phyloP scores from a whole-genome alignment of 2,329 filamentous ascomycete genomes.

The Blastomyces gilchristii region DNA sequence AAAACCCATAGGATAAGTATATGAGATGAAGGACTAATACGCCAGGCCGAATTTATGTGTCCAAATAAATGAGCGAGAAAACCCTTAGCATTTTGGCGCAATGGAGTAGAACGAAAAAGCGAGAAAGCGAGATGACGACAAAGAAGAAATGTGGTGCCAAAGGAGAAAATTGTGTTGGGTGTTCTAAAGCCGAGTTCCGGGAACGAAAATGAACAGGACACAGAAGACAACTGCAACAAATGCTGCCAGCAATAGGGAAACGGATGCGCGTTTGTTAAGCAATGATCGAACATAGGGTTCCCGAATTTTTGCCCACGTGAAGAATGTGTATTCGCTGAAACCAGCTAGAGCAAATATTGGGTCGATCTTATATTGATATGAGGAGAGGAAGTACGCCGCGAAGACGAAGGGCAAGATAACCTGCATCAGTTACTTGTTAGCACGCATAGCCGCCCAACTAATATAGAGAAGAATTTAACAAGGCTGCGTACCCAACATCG shows the following conservation, averaged over 20 bases:
- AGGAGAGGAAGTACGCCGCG: constrained; percentile 76
- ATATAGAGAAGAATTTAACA: constrained; percentile 2
- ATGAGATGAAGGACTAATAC: not conserved
- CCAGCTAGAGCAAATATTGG: constrained; percentile 81
- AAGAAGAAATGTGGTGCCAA: not conserved
- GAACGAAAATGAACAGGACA: constrained; percentile 87
- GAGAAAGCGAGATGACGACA: not conserved
- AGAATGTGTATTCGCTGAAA: constrained; percentile 91
- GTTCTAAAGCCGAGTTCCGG: constrained; percentile 50
- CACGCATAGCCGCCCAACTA: not conserved
- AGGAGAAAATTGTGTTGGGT: not conserved
- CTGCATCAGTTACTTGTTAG: constrained; percentile 31
- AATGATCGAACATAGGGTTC: constrained; percentile 87
- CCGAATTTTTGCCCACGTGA: constrained; percentile 76
- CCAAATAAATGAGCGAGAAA: not conserved
- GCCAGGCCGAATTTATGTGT: not conserved
- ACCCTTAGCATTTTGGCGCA: not conserved
- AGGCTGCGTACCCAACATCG: constrained; percentile 69
- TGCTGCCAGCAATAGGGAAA: constrained; percentile 66
- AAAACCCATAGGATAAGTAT: not conserved
- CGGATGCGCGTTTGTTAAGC: constrained; percentile 69
- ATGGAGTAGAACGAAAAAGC: not conserved
- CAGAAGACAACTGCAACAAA: constrained; percentile 73
- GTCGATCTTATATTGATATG: constrained; percentile 93
- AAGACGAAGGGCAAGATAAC: constrained; percentile 83